Conservation (phyloP, 441 rosid genomes). For the Euphorbia celastroides region DNA sequence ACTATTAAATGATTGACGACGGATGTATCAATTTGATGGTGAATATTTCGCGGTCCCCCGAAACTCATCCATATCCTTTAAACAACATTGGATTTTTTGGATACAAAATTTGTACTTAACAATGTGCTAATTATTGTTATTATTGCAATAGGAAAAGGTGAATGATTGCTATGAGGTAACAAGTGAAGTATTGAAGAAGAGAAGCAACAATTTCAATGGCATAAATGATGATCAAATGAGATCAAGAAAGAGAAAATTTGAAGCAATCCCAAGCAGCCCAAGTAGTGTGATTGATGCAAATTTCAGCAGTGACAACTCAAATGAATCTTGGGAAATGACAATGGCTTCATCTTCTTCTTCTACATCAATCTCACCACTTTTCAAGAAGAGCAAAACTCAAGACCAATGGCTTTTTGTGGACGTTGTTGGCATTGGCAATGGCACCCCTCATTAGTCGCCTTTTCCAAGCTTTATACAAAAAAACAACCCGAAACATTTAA, state of each 20-base stretch:
- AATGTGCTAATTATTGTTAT: background rate
- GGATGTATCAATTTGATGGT: no score
- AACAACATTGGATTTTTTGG: no score
- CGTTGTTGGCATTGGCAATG: constrained; percentile 26
- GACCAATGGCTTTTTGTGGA: constrained; percentile 40
- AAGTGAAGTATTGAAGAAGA: constrained; percentile 24
- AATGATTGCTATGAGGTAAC: constrained; percentile 46
- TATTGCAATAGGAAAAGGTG: constrained; percentile 47
- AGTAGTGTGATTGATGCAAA: constrained; percentile 57
- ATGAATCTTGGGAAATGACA: constrained; percentile 42
- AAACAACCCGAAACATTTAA: no score
- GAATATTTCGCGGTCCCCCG: no score
- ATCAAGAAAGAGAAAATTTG: constrained; percentile 44
- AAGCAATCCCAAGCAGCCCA: constrained; percentile 42
- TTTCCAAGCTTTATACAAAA: no score
- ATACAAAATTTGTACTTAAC: no score
- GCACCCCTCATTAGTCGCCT: constrained; percentile 18
- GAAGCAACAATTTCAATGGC: background rate
- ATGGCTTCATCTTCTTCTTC: constrained; percentile 24
- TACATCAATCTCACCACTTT: constrained; percentile 28
- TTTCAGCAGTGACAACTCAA: constrained; percentile 53
- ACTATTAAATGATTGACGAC: no score
- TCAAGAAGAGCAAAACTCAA: constrained; percentile 54
- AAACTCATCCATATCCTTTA: no score
- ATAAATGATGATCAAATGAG: background rate